Evolutionary conservation across 768 basidiomycete species (phyloP).

Genomic region (Leccinum disarticulatum): DNA sequence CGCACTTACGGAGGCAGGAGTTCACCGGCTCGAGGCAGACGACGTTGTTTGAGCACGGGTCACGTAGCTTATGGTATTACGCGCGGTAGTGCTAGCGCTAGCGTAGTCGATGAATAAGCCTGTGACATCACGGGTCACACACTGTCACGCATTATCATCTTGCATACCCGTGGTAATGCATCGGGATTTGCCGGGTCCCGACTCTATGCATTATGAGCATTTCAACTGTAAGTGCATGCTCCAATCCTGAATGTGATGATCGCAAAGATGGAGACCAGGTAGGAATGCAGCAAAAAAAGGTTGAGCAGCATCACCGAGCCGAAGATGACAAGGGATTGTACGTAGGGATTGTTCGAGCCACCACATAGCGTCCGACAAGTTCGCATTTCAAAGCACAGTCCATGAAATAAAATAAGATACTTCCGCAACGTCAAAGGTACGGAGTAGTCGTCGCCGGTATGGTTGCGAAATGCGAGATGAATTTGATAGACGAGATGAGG

Average conservation of each 20-base stretch:
- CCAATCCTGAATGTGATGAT: slow-evolving; percentile 54
- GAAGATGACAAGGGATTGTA: background rate
- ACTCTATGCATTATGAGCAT: no score
- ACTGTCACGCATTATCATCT: no score
- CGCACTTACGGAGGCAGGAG: no score
- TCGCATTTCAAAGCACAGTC: slow-evolving; percentile 3
- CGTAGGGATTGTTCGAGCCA: background rate
- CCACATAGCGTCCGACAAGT: slow-evolving; percentile 7
- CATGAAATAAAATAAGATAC: background rate
- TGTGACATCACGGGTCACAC: no score
- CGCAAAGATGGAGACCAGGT: slow-evolving; percentile 7
- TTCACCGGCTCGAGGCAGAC: no score
- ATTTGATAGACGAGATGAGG: slow-evolving; percentile 2
- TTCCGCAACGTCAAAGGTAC: background rate
- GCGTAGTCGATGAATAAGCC: no score
- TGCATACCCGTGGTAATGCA: no score
- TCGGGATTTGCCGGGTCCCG: no score
- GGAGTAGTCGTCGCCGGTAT: slow-evolving; percentile 1
- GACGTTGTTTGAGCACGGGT: no score
- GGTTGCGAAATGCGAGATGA: background rate
- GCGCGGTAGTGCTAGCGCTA: no score
- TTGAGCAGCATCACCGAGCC: slow-evolving; percentile 16
- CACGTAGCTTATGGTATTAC: no score
- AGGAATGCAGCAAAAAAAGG: slow-evolving; percentile 6
- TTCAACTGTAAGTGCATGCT: slow-evolving; percentile 56